A percentile compares a stretch with the other conserved stretches of the same genome.
These are phyloP conservation scores for Taphrina pruni DNA, from an alignment of 1,139 yeast species.

Conservation along the genomic window DNA sequence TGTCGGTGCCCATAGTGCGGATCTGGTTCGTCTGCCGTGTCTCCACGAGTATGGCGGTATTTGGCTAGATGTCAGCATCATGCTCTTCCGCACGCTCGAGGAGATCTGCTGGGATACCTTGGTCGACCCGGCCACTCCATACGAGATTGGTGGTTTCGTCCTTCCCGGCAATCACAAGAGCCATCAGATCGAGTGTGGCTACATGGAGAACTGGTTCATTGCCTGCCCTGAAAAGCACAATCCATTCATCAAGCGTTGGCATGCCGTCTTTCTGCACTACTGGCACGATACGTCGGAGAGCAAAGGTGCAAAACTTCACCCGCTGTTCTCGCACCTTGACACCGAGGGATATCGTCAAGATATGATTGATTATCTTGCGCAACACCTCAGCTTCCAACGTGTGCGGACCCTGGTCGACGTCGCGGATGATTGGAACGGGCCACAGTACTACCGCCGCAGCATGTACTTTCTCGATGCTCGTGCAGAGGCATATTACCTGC, in stretches of 20 bases:
- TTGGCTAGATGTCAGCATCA: conserved; percentile 34
- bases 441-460: conserved; percentile 11
- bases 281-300: conserved; percentile 15
- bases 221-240: background rate
- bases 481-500: conserved; percentile 16
- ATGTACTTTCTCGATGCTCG: conserved; percentile 26
- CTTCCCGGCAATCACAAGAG: conserved; percentile 11
- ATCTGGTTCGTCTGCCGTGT: conserved; percentile 22
- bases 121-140: background rate
- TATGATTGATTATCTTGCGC: conserved; percentile 29
- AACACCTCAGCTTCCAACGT: conserved; percentile 22
- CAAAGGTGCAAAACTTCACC: conserved; percentile 5
- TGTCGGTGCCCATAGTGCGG: conserved; percentile 26
- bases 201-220: conserved; percentile 34
- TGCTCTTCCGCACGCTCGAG: conserved; percentile 19
- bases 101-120: conserved; percentile 19
- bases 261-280: conserved; percentile 23
- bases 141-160: conserved; percentile 25
- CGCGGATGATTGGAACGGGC: conserved; percentile 13
- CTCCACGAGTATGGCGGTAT: conserved; percentile 23
- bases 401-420: conserved; percentile 13
- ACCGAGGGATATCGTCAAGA: conserved; percentile 26
- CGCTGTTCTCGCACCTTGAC: conserved; percentile 22
- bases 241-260: conserved; percentile 17
- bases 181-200: conserved; percentile 18